Evolutionary conservation across 2,329 filamentous ascomycete species (phyloP).

Genomic region (Cladophialophora yegresii): DNA sequence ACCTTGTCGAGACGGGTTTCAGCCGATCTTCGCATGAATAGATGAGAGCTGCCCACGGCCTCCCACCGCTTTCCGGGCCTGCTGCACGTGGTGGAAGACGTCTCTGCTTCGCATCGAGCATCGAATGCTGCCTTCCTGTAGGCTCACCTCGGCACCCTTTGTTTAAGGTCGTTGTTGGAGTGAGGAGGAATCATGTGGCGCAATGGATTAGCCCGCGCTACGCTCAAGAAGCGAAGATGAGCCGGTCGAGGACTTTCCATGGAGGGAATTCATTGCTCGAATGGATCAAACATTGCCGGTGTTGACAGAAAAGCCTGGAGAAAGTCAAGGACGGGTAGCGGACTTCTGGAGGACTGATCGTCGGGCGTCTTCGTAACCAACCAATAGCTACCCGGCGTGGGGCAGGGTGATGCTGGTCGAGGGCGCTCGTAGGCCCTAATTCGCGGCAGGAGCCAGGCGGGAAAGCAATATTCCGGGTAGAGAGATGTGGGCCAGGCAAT

Average conservation of each 20-base stretch:
- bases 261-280: slow-evolving; percentile 16
- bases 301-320: slow-evolving; percentile 20
- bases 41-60: slow-evolving; percentile 2
- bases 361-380: slow-evolving; percentile 23
- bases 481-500: slow-evolving; percentile 1
- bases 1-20: slow-evolving; percentile 30
- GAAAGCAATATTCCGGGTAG: slow-evolving; percentile 31
- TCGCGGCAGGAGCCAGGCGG: slow-evolving; percentile 16
- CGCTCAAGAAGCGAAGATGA: slow-evolving; percentile 23
- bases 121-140: slow-evolving; percentile 10
- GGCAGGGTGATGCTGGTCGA: slow-evolving; percentile 21
- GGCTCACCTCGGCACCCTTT: slow-evolving; percentile 17
- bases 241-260: slow-evolving; percentile 16
- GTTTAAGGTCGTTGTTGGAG: slow-evolving; percentile 13
- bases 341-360: slow-evolving; percentile 23
- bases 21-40: slow-evolving; percentile 21
- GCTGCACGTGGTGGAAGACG: slow-evolving; percentile 14
- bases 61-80: slow-evolving; percentile 8
- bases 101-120: slow-evolving; percentile 4
- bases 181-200: slow-evolving; percentile 14
- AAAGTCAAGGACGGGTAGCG: slow-evolving; percentile 23
- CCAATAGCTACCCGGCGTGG: slow-evolving; percentile 18
- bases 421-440: slow-evolving; percentile 10
- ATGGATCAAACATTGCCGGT: slow-evolving; percentile 15
- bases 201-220: not conserved